phyloP scores from a whole-genome alignment of 2,329 filamentous ascomycete genomes.

The Coniochaeta sp. region DNA sequence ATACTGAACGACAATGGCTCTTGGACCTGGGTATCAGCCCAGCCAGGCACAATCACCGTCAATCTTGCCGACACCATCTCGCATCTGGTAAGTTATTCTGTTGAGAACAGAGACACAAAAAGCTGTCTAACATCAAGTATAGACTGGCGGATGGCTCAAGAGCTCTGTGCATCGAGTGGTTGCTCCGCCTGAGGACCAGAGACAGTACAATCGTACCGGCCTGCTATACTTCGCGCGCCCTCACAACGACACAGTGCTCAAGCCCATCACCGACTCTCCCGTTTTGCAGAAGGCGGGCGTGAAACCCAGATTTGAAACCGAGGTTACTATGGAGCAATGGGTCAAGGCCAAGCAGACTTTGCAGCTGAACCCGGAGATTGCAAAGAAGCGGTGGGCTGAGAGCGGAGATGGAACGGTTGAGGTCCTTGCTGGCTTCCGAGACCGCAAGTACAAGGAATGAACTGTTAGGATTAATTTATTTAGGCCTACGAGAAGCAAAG shows the following conservation, averaged over 20 bases:
- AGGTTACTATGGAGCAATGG: constrained; percentile 2
- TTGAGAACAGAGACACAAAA: no score
- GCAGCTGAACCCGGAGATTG: constrained; percentile 3
- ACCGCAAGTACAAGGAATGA: constrained; percentile 2
- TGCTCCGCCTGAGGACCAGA: constrained; percentile 2
- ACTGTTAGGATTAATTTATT: no score
- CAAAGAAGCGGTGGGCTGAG: constrained; percentile 2
- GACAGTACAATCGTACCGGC: not conserved
- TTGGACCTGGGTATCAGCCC: constrained; percentile 2
- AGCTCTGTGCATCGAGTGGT: constrained; percentile 2
- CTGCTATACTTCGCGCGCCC: constrained; percentile 2
- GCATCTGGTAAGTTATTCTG: no score
- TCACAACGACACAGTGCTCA: not conserved
- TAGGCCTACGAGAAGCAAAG: no score
- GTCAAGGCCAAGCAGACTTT: constrained; percentile 1
- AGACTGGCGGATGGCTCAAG: constrained; percentile 1
- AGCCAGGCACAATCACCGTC: constrained; percentile 2
- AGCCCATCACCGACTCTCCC: constrained; percentile 2
- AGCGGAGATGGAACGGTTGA: constrained; percentile 1
- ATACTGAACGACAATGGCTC: constrained; percentile 5
- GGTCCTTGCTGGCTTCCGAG: constrained; percentile 1
- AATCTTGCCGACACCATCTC: constrained; percentile 1
- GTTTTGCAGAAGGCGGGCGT: constrained; percentile 2
- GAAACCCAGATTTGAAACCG: constrained; percentile 1
- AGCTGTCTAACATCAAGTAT: no score